Percentiles rank a stretch among this genome's conserved stretches.
Evolutionary conservation across 495 filamentous ascomycete species (phyloP).

Genomic region (Trichoderma gamsii): DNA sequence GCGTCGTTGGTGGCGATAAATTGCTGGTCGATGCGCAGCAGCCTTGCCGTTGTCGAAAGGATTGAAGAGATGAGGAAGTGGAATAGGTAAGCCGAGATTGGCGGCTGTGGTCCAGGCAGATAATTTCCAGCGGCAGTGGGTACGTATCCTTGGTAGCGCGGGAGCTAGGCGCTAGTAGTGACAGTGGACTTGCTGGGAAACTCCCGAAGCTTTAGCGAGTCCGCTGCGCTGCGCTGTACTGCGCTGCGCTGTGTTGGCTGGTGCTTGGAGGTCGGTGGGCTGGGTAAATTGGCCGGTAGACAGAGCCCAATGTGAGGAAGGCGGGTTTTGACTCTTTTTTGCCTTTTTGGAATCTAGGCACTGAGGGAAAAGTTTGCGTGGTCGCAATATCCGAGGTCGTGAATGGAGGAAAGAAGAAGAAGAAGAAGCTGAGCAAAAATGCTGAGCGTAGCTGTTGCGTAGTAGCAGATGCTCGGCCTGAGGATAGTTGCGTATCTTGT

Average conservation of each 20-base stretch:
- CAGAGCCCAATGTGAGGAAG: too few relatives aligned
- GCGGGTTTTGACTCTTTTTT: too few relatives aligned
- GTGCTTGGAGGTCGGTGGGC: too few relatives aligned
- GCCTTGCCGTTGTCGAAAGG: too few relatives aligned
- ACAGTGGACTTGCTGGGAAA: neutral
- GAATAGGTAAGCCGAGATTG: neutral
- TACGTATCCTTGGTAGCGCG: neutral
- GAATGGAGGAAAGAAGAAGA: neutral
- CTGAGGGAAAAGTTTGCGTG: neutral
- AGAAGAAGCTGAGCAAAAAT: neutral
- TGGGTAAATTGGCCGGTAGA: too few relatives aligned
- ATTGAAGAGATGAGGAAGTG: too few relatives aligned
- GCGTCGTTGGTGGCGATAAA: too few relatives aligned
- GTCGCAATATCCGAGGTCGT: neutral
- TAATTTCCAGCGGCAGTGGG: neutral
- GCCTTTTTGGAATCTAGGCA: neutral
- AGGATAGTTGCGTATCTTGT: neutral
- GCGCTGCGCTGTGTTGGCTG: too few relatives aligned
- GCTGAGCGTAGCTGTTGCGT: constrained; percentile 3
- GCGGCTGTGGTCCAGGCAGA: neutral
- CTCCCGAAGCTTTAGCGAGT: too few relatives aligned
- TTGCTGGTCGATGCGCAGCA: too few relatives aligned
- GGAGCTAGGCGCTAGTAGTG: neutral
- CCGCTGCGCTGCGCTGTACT: too few relatives aligned
- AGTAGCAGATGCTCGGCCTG: constrained; percentile 7